Evolutionary conservation across 2,329 filamentous ascomycete genomes (phyloP).

Genomic region (Zymoseptoria pseudotritici): DNA sequence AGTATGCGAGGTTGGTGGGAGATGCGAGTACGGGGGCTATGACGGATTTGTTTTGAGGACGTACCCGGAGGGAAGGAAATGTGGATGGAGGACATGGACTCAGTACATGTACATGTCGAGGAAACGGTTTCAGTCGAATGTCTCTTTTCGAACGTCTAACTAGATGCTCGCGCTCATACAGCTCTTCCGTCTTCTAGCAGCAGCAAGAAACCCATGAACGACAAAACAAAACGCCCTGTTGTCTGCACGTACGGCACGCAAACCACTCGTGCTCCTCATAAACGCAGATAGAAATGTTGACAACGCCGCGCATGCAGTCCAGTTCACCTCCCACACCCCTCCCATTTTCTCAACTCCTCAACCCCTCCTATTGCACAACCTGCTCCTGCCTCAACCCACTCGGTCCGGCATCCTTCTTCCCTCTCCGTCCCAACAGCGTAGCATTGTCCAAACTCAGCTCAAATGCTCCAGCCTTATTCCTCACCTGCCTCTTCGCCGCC

Average conservation of each 20-base stretch:
- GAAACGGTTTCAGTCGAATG: too few relatives aligned
- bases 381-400: conserved; percentile 40
- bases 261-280: neutral
- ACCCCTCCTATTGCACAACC: conserved; percentile 14
- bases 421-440: conserved; percentile 70
- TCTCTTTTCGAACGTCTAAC: too few relatives aligned
- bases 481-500: conserved; percentile 74
- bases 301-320: neutral
- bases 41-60: conserved; percentile 70
- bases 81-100: too few relatives aligned
- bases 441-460: conserved; percentile 89
- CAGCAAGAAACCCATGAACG: too few relatives aligned
- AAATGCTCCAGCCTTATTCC: conserved; percentile 67
- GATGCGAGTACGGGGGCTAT: conserved; percentile 89
- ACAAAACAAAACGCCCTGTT: too few relatives aligned
- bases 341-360: neutral
- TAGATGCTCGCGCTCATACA: too few relatives aligned
- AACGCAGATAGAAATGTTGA: neutral
- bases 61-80: too few relatives aligned
- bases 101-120: too few relatives aligned
- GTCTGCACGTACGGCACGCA: too few relatives aligned
- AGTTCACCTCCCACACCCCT: too few relatives aligned
- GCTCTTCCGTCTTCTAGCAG: too few relatives aligned
- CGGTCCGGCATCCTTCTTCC: conserved; percentile 40
- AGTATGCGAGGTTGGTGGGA: conserved; percentile 80